phyloP scores from a whole-genome alignment of 2,329 filamentous ascomycete genomes.

The Hypoxylon sp. region DNA sequence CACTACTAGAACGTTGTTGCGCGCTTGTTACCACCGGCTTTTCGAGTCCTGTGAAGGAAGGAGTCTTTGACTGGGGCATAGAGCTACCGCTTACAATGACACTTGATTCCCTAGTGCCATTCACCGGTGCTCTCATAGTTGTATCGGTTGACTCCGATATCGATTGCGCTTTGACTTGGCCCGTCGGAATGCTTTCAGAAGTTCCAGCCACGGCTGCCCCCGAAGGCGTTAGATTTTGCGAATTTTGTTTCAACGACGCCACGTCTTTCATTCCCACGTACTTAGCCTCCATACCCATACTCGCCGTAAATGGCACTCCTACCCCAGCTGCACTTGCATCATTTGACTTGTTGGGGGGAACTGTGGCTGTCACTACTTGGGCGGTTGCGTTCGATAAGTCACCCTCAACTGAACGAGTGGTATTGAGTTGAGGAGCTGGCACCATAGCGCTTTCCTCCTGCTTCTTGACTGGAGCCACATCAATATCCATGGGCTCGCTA shows the following conservation, averaged over 20 bases:
- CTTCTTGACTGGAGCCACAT: slow-evolving; percentile 25
- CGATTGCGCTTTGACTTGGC: slow-evolving; percentile 44
- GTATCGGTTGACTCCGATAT: slow-evolving; percentile 35
- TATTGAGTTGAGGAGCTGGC: slow-evolving; percentile 56
- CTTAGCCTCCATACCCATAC: slow-evolving; percentile 59
- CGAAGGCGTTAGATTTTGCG: slow-evolving; percentile 42
- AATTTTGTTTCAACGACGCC: slow-evolving; percentile 40
- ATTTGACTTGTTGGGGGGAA: slow-evolving; percentile 76
- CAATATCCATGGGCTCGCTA: slow-evolving; percentile 39
- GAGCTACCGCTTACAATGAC: slow-evolving; percentile 4
- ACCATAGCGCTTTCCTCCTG: slow-evolving; percentile 50
- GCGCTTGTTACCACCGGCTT: not conserved
- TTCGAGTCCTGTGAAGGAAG: slow-evolving; percentile 11
- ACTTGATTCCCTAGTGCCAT: slow-evolving; percentile 23
- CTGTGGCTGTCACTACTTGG: slow-evolving; percentile 80
- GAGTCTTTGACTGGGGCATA: slow-evolving; percentile 9
- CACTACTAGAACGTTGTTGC: slow-evolving; percentile 4
- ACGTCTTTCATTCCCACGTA: slow-evolving; percentile 52
- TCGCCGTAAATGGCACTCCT: slow-evolving; percentile 68
- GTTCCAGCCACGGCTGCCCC: slow-evolving; percentile 27
- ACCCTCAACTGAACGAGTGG: slow-evolving; percentile 59
- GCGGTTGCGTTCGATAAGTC: slow-evolving; percentile 76
- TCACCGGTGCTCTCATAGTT: slow-evolving; percentile 20
- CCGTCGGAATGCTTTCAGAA: slow-evolving; percentile 40
- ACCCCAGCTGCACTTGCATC: slow-evolving; percentile 83